Evolutionary conservation across 2,329 filamentous ascomycete genomes (phyloP).

Genomic region (Aspergillus pseudoglaucus): DNA sequence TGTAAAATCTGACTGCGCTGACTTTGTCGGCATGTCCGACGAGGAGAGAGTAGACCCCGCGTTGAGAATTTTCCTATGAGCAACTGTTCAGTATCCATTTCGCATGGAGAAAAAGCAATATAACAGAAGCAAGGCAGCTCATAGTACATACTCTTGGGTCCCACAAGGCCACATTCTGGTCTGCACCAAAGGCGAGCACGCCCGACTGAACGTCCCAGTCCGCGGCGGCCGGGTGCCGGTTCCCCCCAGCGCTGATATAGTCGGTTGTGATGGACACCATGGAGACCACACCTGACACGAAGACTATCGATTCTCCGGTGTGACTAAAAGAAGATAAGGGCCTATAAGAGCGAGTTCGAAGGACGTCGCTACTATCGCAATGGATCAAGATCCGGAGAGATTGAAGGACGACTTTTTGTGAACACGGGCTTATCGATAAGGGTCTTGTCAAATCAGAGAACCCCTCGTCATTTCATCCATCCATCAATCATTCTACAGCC

Average conservation of each 20-base stretch:
- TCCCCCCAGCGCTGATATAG: slow-evolving; percentile 73
- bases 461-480: slow-evolving; percentile 12
- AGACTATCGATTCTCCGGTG: neutral
- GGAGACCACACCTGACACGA: slow-evolving; percentile 4
- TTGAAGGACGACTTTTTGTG: slow-evolving; percentile 13
- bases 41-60: slow-evolving; percentile 62
- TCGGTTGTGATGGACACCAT: slow-evolving; percentile 38
- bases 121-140: neutral
- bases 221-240: slow-evolving; percentile 79
- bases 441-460: slow-evolving; percentile 1
- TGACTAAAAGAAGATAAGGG: neutral
- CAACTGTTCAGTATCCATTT: slow-evolving; percentile 9
- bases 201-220: slow-evolving; percentile 72
- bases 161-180: slow-evolving; percentile 87
- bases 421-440: slow-evolving; percentile 37
- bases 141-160: slow-evolving; percentile 59
- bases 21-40: slow-evolving; percentile 72
- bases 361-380: neutral
- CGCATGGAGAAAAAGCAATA: neutral
- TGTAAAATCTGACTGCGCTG: slow-evolving; percentile 75
- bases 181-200: slow-evolving; percentile 79
- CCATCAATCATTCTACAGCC: neutral
- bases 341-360: neutral
- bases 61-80: slow-evolving; percentile 35
- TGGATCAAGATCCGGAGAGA: neutral